Conservation (phyloP, 768 basidiomycete genomes). For the Hebeloma cylindrosporum region DNA sequence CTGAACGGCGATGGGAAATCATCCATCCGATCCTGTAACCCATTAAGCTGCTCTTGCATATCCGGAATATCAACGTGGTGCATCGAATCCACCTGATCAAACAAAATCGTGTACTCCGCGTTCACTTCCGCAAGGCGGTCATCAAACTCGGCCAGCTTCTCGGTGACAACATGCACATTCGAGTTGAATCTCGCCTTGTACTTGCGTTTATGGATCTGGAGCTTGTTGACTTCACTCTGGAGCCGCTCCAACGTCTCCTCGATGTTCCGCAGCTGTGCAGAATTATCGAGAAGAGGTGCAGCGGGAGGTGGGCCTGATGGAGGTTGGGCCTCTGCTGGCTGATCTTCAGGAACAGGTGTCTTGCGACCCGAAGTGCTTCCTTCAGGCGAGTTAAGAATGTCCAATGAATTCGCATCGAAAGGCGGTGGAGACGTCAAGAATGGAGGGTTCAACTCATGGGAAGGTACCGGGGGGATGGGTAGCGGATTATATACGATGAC, state of each 20-base stretch:
- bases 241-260: constrained; percentile 3
- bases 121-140: constrained; percentile 39
- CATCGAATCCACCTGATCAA: constrained; percentile 36
- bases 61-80: constrained; percentile 27
- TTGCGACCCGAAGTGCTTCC: neutral
- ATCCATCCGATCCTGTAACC: constrained; percentile 29
- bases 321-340: constrained; percentile 5
- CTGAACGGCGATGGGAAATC: no score
- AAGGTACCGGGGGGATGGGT: constrained; percentile 13
- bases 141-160: constrained; percentile 40
- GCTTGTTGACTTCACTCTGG: constrained; percentile 37
- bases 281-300: no score
- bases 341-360: no score
- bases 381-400: constrained; percentile 6
- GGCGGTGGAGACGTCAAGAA: neutral
- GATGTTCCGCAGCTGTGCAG: no score
- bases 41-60: constrained; percentile 24
- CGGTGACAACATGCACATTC: constrained; percentile 38
- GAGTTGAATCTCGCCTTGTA: constrained; percentile 43
- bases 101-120: constrained; percentile 33
- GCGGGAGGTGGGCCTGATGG: constrained; percentile 19
- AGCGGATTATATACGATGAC: constrained; percentile 11
- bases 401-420: neutral
- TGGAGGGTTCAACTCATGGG: no score
- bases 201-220: constrained; percentile 39